Base-by-base conservation (phyloP, 1,284 basidiomycete genomes). In the Chiua sp. region DNA sequence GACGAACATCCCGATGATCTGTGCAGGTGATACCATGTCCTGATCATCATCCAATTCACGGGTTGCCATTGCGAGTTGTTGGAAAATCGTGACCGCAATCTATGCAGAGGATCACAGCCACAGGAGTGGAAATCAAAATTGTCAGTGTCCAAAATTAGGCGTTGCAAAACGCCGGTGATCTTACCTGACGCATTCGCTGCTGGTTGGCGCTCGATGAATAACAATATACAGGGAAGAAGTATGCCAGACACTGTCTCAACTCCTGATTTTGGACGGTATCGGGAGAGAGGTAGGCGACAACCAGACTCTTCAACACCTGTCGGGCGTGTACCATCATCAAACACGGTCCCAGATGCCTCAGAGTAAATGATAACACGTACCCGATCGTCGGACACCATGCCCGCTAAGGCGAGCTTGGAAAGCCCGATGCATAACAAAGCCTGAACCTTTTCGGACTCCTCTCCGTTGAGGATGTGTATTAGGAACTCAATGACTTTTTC, bases 201-300 rank as follows among this genome's bases (percentile, higher is more conserved):
- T 98, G 96, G 71, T 98, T 97, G 20, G 74, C 76, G 3, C 87
- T 77, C 1, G 92, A 91, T 1, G 94, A 94, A 74, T 93, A 96
- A 75, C 93, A 94, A 73, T 94, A 98, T 0, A 96, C 90, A 0
- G 96, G 95, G 77, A 99, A 90, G 81, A 98, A 98, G 77, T 98
- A 98, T 22, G 94, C 91, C 32, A 99, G 79, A 72, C 96, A 98
- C 76, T 98, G 97, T 56, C 95, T 82, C 33, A 98, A 79, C 63
- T 94, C 87, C 68, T 93, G 91, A 71, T 98, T 98, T 46, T 89
- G 85, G 16, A 80, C 82, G 0, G 95, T 98, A 60, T 93, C 89
- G 2, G 94, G 93, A 0, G 92, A 93, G 66, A 98, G 87, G 76
- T 97, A 99, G 23, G 91, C 84, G 32, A 95, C 77, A 2, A 96